A percentile compares a stretch with the other conserved stretches of the same genome.
phyloP scores from a whole-genome alignment of 208 protist genomes.

The Naegleria gruberi region DNA sequence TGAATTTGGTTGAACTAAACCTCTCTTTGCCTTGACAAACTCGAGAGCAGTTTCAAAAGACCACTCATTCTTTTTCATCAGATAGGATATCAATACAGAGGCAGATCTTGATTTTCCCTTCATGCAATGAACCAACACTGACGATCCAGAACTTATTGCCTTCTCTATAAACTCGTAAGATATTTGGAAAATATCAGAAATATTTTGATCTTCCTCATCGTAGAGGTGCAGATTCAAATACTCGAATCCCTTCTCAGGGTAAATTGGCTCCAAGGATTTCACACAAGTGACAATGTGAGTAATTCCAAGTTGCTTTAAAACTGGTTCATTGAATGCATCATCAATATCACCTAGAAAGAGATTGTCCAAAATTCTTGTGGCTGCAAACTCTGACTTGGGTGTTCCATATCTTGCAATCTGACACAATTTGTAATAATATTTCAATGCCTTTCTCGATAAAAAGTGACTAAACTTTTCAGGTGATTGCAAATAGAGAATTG shows the following conservation, averaged over 20 bases:
- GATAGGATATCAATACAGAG: neutral
- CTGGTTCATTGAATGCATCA: neutral
- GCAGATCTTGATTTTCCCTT: neutral
- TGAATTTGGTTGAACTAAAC: neutral
- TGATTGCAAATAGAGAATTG: neutral
- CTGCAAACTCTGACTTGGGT: neutral
- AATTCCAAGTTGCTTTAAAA: neutral
- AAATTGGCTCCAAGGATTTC: neutral
- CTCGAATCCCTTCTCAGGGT: neutral
- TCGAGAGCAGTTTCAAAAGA: neutral
- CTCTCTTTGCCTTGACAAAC: neutral
- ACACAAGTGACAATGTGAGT: neutral
- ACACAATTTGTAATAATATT: neutral
- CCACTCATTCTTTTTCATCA: slow-evolving; percentile 9
- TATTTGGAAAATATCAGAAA: neutral
- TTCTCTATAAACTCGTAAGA: neutral
- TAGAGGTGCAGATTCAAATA: neutral
- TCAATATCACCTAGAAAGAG: neutral
- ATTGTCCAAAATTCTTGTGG: neutral
- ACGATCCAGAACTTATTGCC: neutral
- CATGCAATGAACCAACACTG: neutral
- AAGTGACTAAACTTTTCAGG: neutral
- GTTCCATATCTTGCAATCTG: neutral
- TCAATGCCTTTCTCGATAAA: neutral
- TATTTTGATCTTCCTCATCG: neutral